A percentile compares a stretch with the other conserved stretches of the same genome.
Evolutionary conservation across 2,329 filamentous ascomycete species (phyloP).

Genomic region (Botrytis deweyae): DNA sequence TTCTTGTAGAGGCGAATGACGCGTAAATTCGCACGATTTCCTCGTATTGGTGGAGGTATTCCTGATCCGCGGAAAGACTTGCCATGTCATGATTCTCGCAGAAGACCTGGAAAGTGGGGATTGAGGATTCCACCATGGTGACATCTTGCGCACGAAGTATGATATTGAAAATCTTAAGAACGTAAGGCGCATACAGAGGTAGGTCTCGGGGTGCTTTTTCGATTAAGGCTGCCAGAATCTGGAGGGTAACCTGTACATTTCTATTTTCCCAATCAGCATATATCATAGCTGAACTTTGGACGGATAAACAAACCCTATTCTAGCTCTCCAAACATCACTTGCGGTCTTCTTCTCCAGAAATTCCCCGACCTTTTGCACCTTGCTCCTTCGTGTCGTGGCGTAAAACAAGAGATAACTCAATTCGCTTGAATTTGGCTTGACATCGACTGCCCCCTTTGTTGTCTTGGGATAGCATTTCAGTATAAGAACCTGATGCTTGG

Average conservation of each 20-base stretch:
- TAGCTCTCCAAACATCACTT: conserved; percentile 83
- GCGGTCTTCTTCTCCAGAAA: conserved; percentile 95
- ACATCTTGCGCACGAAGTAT: conserved; percentile 85
- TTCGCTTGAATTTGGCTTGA: conserved; percentile 95
- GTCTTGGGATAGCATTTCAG: conserved; percentile 95
- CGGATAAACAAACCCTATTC: conserved; percentile 70
- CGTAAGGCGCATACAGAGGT: conserved; percentile 79
- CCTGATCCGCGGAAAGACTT: conserved; percentile 79
- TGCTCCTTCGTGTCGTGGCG: conserved; percentile 87
- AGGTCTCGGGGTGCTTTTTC: conserved; percentile 91
- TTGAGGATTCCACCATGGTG: conserved; percentile 86
- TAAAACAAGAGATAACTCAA: conserved; percentile 97
- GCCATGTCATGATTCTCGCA: conserved; percentile 87
- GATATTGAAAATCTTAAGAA: conserved; percentile 79
- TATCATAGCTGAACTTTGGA: not conserved
- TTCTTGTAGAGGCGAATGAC: conserved; percentile 68
- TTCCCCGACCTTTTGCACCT: conserved; percentile 91
- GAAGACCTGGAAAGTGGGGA: conserved; percentile 83
- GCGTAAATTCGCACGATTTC: conserved; percentile 79
- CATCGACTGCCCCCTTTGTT: conserved; percentile 85
- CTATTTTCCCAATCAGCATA: conserved; percentile 46
- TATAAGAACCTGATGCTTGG: conserved; percentile 94
- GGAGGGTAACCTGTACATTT: conserved; percentile 91
- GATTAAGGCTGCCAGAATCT: conserved; percentile 87
- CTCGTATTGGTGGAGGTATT: conserved; percentile 79